Base-by-base conservation (phyloP, 306 rosid genomes). In the Cucumis melo region DNA sequence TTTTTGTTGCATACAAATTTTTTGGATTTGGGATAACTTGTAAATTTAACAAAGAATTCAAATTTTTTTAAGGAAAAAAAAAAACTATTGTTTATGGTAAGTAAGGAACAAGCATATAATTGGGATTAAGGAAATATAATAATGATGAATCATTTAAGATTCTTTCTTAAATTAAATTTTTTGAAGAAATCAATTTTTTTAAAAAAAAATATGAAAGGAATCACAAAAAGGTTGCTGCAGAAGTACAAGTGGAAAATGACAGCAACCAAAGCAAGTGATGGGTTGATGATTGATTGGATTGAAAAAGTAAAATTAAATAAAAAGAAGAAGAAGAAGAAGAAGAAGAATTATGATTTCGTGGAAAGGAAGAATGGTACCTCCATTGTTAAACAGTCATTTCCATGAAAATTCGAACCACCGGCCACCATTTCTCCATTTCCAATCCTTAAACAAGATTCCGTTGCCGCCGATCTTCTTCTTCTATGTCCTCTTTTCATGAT, bases 351-450 rank as follows among this genome's bases (percentile, higher is more conserved):
- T 44, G 50, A 41, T 68, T 39, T 68, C 29, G 56, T 68, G 75
- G 39, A 57, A 60, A 57, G 67, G 66, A 41, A 38, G 71, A 23
- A 46, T 20, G 23, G 41, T 91, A 93, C 98, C 97, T 93, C 89
- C 48, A 71, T 83, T 55, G 87, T 83, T 55, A 87, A 81, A 83
- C 86, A 61, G 77, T 72, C 79, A 76, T 75, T 72, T 83, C 83
- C 82, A 38, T 24, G 85, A 7, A 84, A 79, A 81, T 87, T 88
- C 36, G 83, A 76, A 50, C 75, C 87, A 23, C 75, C 87, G n/a
- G 80, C 87, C 80, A 85, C 75, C 27, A 61, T 7, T 6, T 63
- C 71, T 5, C 48, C 71, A 3, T 3, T 63, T 48, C 72, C 83
- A 60, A 64, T 83, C 38, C 85, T 87, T 21, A 79, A 83, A 74